Evolutionary conservation across 2,329 filamentous ascomycete species (phyloP).

Genomic region (Colletotrichum truncatum): DNA sequence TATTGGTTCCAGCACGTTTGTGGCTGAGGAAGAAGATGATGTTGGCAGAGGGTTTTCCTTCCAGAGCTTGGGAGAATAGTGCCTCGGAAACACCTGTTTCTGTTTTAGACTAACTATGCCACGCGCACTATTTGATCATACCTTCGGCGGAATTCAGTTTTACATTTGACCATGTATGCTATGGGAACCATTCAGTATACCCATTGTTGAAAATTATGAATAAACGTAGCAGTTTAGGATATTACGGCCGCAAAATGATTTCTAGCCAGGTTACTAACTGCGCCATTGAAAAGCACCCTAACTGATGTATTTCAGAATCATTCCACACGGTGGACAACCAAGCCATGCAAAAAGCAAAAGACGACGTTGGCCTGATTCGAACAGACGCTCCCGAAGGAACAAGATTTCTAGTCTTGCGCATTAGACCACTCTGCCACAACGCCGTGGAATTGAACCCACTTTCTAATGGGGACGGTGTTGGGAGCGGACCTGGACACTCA

Average conservation of each 20-base stretch:
- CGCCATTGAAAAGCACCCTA: no score
- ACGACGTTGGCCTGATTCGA: conserved; percentile 30
- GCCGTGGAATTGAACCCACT: conserved; percentile 1
- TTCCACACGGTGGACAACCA: no score
- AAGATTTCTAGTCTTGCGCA: conserved; percentile 31
- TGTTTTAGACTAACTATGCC: no score
- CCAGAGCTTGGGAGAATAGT: neutral
- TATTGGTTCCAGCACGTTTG: conserved; percentile 16
- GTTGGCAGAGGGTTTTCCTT: conserved; percentile 23
- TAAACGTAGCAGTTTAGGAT: neutral
- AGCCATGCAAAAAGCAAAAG: neutral
- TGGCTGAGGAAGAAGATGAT: neutral
- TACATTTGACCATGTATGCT: no score
- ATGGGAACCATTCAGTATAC: no score
- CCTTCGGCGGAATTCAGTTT: no score
- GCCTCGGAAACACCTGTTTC: no score
- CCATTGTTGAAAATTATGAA: no score
- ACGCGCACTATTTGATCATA: no score
- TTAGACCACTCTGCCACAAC: conserved; percentile 31
- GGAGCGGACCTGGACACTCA: neutral
- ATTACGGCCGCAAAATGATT: neutral
- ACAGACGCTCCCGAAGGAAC: conserved; percentile 30
- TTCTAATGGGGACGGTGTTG: neutral
- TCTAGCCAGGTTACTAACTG: no score
- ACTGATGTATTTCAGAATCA: no score